These are phyloP conservation scores for Penicillium taxi DNA, from an alignment of 495 filamentous ascomycete genomes.

Conservation along the genomic window DNA sequence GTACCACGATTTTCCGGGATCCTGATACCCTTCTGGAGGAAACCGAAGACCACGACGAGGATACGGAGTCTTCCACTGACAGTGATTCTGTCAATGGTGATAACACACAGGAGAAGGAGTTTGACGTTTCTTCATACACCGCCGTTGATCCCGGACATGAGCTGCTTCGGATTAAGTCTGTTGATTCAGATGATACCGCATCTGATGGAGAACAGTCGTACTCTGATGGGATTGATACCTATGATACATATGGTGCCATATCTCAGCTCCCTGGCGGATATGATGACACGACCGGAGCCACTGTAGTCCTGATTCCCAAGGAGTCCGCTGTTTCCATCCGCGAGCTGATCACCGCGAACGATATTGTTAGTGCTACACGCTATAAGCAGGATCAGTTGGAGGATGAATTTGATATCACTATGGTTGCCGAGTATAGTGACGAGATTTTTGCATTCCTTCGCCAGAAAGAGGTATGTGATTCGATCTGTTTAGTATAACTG, in stretches of 20 bases:
- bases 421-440: conserved; percentile 94
- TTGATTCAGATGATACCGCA: too few relatives aligned
- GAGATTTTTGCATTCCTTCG: conserved; percentile 93
- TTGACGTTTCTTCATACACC: too few relatives aligned
- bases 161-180: too few relatives aligned
- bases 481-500: background rate
- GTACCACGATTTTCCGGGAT: conserved; percentile 58
- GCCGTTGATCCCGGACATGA: too few relatives aligned
- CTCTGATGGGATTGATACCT: too few relatives aligned
- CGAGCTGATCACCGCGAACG: conserved; percentile 63
- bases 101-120: too few relatives aligned
- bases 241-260: too few relatives aligned
- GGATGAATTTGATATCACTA: conserved; percentile 87
- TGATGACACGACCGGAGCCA: conserved; percentile 72
- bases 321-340: conserved; percentile 19
- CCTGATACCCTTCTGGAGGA: conserved; percentile 71
- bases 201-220: too few relatives aligned
- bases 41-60: too few relatives aligned
- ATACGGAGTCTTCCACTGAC: too few relatives aligned
- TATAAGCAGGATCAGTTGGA: conserved; percentile 66
- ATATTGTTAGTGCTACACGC: conserved; percentile 53
- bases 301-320: conserved; percentile 65
- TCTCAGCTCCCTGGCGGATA: conserved; percentile 64
- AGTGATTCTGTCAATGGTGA: too few relatives aligned
- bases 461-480: conserved; percentile 68